Conservation (phyloP, 2,329 filamentous ascomycete genomes). For the Ophiobolus disseminans region DNA sequence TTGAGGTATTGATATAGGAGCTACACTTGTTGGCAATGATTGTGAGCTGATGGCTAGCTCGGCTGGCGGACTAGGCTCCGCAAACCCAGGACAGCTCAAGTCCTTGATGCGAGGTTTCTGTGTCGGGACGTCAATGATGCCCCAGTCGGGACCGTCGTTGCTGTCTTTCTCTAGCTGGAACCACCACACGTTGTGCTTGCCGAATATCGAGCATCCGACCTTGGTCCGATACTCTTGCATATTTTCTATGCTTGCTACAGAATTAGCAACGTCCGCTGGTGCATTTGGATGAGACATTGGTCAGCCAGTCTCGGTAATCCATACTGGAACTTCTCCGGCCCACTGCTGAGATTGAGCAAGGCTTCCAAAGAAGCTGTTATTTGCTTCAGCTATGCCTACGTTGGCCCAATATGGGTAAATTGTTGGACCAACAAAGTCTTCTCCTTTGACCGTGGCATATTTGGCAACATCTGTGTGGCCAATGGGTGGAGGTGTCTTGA, state of each 20-base stretch:
- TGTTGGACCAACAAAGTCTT: constrained; percentile 45
- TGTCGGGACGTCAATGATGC: constrained; percentile 24
- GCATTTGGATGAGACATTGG: constrained; percentile 34
- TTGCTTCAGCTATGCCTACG: constrained; percentile 43
- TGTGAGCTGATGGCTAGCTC: background rate
- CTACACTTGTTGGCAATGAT: background rate
- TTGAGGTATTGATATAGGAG: background rate
- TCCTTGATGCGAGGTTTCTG: constrained; percentile 28
- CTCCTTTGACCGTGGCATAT: constrained; percentile 30
- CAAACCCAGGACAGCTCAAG: constrained; percentile 22
- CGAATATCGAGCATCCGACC: constrained; percentile 39
- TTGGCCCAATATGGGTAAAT: constrained; percentile 44
- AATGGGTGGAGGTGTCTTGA: too few relatives aligned
- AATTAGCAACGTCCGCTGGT: constrained; percentile 8
- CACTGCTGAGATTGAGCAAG: constrained; percentile 28
- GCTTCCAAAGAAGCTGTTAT: constrained; percentile 43
- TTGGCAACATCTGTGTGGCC: constrained; percentile 44
- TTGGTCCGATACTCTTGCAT: constrained; percentile 39
- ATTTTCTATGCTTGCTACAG: constrained; percentile 26
- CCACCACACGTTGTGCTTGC: constrained; percentile 43
- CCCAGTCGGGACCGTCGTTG: constrained; percentile 33
- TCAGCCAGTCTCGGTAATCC: constrained; percentile 48
- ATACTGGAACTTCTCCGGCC: constrained; percentile 33
- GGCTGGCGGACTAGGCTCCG: background rate
- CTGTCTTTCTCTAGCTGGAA: constrained; percentile 39